A percentile compares a stretch with the other conserved stretches of the same genome.
Evolutionary conservation across 208 protist species (phyloP).

Genomic region (Kentomonas sorsogonicus): DNA sequence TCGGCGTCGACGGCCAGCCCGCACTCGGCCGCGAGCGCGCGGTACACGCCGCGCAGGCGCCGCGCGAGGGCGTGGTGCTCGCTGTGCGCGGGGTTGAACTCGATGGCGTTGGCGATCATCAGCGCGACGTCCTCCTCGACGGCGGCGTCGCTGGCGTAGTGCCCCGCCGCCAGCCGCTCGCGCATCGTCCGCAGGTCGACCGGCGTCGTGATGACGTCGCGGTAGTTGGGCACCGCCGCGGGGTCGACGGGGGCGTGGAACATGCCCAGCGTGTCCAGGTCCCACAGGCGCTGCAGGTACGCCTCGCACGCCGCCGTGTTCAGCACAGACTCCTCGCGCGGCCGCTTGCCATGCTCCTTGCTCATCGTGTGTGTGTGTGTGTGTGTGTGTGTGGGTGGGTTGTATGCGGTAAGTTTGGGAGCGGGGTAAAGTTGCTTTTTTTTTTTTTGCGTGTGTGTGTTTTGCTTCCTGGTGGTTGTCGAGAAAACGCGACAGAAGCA

Average conservation of each 20-base stretch:
- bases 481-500: no score
- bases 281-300: constrained; percentile 46
- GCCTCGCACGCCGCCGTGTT: neutral
- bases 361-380: constrained; percentile 6
- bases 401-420: neutral
- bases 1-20: constrained; percentile 63
- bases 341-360: neutral
- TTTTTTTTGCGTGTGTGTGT: neutral
- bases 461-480: constrained; percentile 6
- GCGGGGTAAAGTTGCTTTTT: neutral
- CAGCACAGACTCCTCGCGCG: neutral
- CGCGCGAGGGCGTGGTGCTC: constrained; percentile 59
- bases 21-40: constrained; percentile 32
- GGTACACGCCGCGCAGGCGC: constrained; percentile 49
- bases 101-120: constrained; percentile 85
- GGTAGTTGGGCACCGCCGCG: constrained; percentile 74
- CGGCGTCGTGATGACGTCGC: constrained; percentile 48
- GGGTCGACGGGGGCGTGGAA: constrained; percentile 82
- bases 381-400: constrained; percentile 3
- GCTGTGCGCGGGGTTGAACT: constrained; percentile 75
- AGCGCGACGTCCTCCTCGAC: constrained; percentile 75
- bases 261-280: constrained; percentile 73
- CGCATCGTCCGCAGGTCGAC: constrained; percentile 82
- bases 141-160: constrained; percentile 58
- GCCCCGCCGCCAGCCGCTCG: constrained; percentile 46